Percentiles rank a stretch among this genome's conserved stretches.
Conservation (phyloP, 1,284 basidiomycete genomes). For the Rhodotorula glutinis region DNA sequence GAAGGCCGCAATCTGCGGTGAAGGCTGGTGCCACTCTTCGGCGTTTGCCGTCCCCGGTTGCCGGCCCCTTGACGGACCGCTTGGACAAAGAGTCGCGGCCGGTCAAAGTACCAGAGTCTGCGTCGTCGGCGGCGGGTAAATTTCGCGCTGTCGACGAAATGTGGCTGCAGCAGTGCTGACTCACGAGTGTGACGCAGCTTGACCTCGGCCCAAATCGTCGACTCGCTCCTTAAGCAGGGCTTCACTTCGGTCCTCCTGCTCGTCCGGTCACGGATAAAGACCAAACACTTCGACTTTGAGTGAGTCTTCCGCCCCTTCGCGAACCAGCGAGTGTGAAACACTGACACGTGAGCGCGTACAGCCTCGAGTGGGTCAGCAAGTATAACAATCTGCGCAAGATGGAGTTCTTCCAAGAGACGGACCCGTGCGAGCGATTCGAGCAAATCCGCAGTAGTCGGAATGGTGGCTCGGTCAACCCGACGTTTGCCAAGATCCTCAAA, state of each 20-base stretch:
- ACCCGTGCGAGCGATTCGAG: slow-evolving; percentile 36
- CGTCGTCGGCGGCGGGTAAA: slow-evolving; percentile 47
- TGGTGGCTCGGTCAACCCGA: slow-evolving; percentile 46
- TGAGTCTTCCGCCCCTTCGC: slow-evolving; percentile 6
- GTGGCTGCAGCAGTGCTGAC: background rate
- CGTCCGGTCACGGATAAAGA: slow-evolving; percentile 46
- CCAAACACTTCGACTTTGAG: slow-evolving; percentile 43
- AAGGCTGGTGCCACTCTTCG: slow-evolving; percentile 47
- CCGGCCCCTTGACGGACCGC: slow-evolving; percentile 19
- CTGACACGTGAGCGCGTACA: background rate
- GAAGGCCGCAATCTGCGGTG: slow-evolving; percentile 18
- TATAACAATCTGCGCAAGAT: slow-evolving; percentile 40
- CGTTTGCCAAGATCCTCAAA: slow-evolving; percentile 42
- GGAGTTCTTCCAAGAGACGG: slow-evolving; percentile 47
- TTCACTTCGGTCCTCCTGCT: slow-evolving; percentile 46
- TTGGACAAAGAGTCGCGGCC: slow-evolving; percentile 9
- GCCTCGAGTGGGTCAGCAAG: slow-evolving; percentile 10
- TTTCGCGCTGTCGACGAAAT: background rate
- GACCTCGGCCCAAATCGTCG: slow-evolving; percentile 48
- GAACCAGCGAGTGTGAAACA: too few species aligned
- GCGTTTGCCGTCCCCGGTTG: slow-evolving; percentile 42
- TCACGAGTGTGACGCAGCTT: slow-evolving; percentile 32
- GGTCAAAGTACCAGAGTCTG: slow-evolving; percentile 37
- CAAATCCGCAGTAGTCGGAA: slow-evolving; percentile 44
- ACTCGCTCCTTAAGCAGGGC: slow-evolving; percentile 44